Conservation (phyloP, 2,329 filamentous ascomycete species). For the Fusarium cicatricum region DNA sequence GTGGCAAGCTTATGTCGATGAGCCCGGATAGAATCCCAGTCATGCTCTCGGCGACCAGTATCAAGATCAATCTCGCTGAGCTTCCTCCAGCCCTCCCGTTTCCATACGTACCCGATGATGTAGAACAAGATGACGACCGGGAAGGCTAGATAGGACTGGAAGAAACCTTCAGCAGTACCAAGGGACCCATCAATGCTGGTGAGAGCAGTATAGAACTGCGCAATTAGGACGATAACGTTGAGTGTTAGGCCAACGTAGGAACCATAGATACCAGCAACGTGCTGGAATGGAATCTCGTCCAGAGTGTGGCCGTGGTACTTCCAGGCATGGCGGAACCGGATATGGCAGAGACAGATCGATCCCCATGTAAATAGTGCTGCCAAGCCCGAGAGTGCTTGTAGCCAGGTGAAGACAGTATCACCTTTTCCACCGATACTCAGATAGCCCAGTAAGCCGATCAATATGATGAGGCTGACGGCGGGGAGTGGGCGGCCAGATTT, state of each 20-base stretch:
- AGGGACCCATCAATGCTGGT: conserved; percentile 45
- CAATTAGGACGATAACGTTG: conserved; percentile 63
- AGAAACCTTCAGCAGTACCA: conserved; percentile 54
- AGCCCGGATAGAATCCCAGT: conserved; percentile 66
- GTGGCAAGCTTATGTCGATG: conserved; percentile 54
- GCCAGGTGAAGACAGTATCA: conserved; percentile 68
- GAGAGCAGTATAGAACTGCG: conserved; percentile 61
- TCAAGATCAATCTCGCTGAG: conserved; percentile 72
- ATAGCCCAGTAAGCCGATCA: conserved; percentile 61
- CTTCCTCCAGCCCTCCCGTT: conserved; percentile 65
- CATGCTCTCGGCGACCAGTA: conserved; percentile 67
- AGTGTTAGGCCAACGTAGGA: conserved; percentile 70
- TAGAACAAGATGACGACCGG: conserved; percentile 65
- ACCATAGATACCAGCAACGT: conserved; percentile 67
- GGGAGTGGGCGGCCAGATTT: conserved; percentile 63
- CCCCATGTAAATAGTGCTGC: conserved; percentile 74
- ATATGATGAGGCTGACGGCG: conserved; percentile 57
- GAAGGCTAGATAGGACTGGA: conserved; percentile 61
- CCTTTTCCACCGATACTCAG: conserved; percentile 55
- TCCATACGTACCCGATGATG: conserved; percentile 68
- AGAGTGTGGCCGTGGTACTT: conserved; percentile 66
- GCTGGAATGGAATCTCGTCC: conserved; percentile 72
- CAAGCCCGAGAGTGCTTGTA: conserved; percentile 70
- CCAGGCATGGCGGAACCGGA: conserved; percentile 74
- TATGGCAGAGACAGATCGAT: conserved; percentile 73